Evolutionary conservation across 2,329 filamentous ascomycete genomes (phyloP), one percentile per base, ranked within the genome.

Genomic region (Claviceps quebecensis): DNA sequence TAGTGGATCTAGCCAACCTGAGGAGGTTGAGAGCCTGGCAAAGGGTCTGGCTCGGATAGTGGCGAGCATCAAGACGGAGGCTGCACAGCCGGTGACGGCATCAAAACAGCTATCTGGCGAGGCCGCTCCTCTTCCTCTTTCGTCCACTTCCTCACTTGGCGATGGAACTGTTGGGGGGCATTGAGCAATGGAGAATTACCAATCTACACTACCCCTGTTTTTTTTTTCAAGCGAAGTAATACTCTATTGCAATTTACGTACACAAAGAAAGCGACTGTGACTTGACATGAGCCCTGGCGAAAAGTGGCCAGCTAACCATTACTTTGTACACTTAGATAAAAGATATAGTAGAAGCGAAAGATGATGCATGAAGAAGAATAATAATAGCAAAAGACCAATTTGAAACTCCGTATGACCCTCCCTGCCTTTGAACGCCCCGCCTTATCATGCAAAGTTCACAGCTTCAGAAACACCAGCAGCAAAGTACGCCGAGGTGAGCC

Each of bases 11-110:
- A 80, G 82, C 45, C 74, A 81, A 55, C 75, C 75, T 0, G 76
- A 77, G 17, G 87, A 94, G 71, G 75, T 73, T 56, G 76, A 82
- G 50, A 77, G 80, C 43, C 63, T 94, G 62, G 77, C 79, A 41
- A 85, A 72, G 64, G 81, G 82, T 3, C 62, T 87, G 43, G 73
- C 70, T 59, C 76, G 78, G 57, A 65, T 93, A 51, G 65, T 87
- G 47, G 71, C 76, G 1, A 83, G 86, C 60, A 71, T 72, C 57
- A 67, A 69, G 51, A 68, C 67, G 54, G 65, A 68, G 45, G 60
- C 60, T 5, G 56, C 57, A 5, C 52, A 67, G 50, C 68, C 61
- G 4, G 61, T 63, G 5, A 58, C 63, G 8, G 66, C 67, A 48
- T 55, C 63, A 48, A 65, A 69, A 53, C 61, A 65, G 51, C 59